Evolutionary conservation across 1,284 basidiomycete genomes (phyloP), one percentile per base, ranked within the genome.

Genomic region (Coriolopsis trogii): DNA sequence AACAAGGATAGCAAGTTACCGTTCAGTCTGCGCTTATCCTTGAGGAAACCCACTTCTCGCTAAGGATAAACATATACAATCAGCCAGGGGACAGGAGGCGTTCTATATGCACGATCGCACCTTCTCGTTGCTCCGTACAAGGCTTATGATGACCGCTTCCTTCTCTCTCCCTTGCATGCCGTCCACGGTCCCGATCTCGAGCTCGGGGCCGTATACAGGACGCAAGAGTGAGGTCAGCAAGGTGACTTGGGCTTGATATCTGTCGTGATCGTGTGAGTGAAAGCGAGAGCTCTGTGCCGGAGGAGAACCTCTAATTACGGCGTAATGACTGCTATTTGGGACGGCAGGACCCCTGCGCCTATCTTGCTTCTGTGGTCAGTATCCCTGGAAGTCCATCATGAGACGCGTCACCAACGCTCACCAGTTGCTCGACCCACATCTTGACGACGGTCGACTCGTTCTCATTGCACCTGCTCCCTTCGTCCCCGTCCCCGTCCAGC

Each of bases 121-220:
- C 68, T 79, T 84, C 47, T 89, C 82, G 63, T 97, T 98, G 61
- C 91, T 94, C 37, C 95, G 77, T 1, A 96, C 94, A 5, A 98
- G 80, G 58, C 84, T 91, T 49, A 98, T 88, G 21, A 97, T 83
- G 37, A 97, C 84, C 0, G 92, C 93, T 49, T 97, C 90, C 60
- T 91, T 91, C 70, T 96, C 93, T 45, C 95, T 82, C 0, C 95
- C 94, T 73, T 97, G 95, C 84, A 96, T 90, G 0, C 93, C 93
- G 64, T 97, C 93, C 1, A 96, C 92, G 1, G 88, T 93, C 1
- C 93, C 94, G 42, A 95, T 92, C 58, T 95, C 93, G 4, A 96
- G 77, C 15, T 81, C 80, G 0, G 81, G 78, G 6, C 87, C 91
- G 55, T 88, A 81, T 18, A 71, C 64, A 0, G 87, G 82, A 15